These are phyloP conservation scores for Kodamaea plutei DNA, from an alignment of 1,139 yeast species.

Conservation along the genomic window DNA sequence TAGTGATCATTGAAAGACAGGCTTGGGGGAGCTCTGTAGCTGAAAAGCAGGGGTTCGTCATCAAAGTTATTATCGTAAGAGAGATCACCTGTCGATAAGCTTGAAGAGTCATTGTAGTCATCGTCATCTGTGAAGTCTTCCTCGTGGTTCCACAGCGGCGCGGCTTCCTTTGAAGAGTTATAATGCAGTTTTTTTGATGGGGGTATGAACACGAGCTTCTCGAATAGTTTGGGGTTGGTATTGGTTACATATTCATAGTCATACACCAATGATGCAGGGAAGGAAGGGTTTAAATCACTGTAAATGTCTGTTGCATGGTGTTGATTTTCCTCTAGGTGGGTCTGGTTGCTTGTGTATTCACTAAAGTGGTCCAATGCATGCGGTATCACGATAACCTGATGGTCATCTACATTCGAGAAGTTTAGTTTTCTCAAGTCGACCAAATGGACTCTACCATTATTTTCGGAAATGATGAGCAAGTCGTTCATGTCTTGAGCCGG, in stretches of 20 bases:
- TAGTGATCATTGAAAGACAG: too few species aligned
- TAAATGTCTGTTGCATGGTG: conserved; percentile 15
- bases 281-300: conserved; percentile 13
- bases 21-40: too few species aligned
- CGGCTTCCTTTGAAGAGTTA: conserved; percentile 16
- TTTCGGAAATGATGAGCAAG: conserved; percentile 72
- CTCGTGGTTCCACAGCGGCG: conserved; percentile 15
- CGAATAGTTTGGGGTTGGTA: conserved; percentile 37
- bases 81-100: too few species aligned
- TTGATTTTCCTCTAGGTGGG: conserved; percentile 1
- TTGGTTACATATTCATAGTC: conserved; percentile 41
- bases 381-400: conserved; percentile 65
- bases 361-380: conserved; percentile 42
- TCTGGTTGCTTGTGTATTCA: conserved; percentile 2
- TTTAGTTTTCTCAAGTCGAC: conserved; percentile 69
- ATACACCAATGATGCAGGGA: conserved; percentile 42
- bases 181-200: conserved; percentile 14
- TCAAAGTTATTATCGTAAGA: too few species aligned
- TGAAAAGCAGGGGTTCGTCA: too few species aligned
- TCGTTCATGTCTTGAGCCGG: conserved; percentile 60
- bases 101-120: not conserved
- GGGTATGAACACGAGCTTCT: conserved; percentile 32
- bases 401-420: conserved; percentile 33
- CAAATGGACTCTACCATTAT: conserved; percentile 80
- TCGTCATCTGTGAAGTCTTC: conserved; percentile 2